phyloP scores from a whole-genome alignment of 2,329 filamentous ascomycete genomes.

The Aureobasidium sp. region DNA sequence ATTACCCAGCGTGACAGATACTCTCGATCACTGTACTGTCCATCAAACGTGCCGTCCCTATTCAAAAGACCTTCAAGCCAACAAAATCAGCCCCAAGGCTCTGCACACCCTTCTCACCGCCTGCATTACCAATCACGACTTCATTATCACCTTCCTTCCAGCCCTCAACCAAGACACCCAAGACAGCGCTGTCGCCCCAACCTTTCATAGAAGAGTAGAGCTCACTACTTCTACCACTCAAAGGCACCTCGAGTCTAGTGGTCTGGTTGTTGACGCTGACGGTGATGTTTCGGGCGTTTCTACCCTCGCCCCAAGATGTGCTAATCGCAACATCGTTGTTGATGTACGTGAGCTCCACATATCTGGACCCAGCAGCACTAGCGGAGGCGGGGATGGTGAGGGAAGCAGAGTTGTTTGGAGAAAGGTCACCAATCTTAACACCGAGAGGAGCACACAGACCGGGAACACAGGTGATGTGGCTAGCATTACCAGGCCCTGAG shows the following conservation, averaged over 20 bases:
- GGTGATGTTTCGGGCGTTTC: conserved; percentile 58
- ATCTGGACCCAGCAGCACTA: conserved; percentile 34
- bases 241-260: conserved; percentile 56
- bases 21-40: neutral
- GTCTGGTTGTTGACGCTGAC: conserved; percentile 50
- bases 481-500: conserved; percentile 37
- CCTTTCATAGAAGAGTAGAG: conserved; percentile 48
- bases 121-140: conserved; percentile 38
- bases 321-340: conserved; percentile 58
- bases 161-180: conserved; percentile 51
- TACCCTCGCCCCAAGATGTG: conserved; percentile 48
- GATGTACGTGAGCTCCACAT: conserved; percentile 56
- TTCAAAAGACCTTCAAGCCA: conserved; percentile 41
- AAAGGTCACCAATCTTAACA: conserved; percentile 48
- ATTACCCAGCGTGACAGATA: neutral
- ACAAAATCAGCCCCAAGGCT: conserved; percentile 49
- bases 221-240: conserved; percentile 43
- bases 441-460: conserved; percentile 49
- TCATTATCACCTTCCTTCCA: conserved; percentile 41
- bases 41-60: too few relatives aligned
- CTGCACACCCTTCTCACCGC: conserved; percentile 27
- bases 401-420: conserved; percentile 33
- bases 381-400: conserved; percentile 38
- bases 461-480: conserved; percentile 38
- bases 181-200: conserved; percentile 56